phyloP scores from a whole-genome alignment of 331 rosid species.

The Rosa hybrid region DNA sequence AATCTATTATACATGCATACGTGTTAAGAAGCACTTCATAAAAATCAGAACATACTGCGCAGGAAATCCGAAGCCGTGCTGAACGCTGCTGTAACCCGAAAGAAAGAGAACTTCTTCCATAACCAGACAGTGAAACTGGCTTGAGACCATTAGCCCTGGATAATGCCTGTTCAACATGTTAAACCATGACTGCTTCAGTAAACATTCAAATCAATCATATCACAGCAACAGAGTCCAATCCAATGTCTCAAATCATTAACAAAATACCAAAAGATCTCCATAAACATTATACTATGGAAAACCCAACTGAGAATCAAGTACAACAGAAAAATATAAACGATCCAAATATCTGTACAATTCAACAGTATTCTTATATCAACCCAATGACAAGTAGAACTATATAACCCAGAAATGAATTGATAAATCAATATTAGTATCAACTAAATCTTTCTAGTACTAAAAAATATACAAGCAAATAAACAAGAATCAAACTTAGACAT shows the following conservation, averaged over 20 bases:
- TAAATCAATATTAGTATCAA: background rate
- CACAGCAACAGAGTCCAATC: background rate
- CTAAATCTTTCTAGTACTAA: background rate
- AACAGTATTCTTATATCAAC: background rate
- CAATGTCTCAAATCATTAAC: background rate
- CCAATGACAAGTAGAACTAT: background rate
- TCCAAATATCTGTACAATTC: slow-evolving; percentile 5
- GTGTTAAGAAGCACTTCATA: slow-evolving; percentile 14
- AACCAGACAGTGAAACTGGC: slow-evolving; percentile 28
- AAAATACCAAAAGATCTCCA: background rate
- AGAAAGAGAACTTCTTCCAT: slow-evolving; percentile 43
- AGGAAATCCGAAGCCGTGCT: slow-evolving; percentile 42
- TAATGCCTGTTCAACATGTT: slow-evolving; percentile 39
- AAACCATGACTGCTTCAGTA: slow-evolving; percentile 20
- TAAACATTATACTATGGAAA: background rate
- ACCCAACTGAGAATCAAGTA: background rate
- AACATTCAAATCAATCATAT: background rate
- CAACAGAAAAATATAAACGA: background rate
- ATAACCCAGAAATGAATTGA: background rate
- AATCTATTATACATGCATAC: slow-evolving; percentile 1
- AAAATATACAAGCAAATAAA: background rate
- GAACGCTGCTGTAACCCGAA: slow-evolving; percentile 30
- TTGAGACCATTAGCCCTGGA: slow-evolving; percentile 24
- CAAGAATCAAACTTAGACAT: background rate
- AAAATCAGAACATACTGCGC: slow-evolving; percentile 48